These are phyloP conservation scores for Heliosperma pusillum DNA, from an alignment of 148 eudicot genomes.

Conservation along the genomic window DNA sequence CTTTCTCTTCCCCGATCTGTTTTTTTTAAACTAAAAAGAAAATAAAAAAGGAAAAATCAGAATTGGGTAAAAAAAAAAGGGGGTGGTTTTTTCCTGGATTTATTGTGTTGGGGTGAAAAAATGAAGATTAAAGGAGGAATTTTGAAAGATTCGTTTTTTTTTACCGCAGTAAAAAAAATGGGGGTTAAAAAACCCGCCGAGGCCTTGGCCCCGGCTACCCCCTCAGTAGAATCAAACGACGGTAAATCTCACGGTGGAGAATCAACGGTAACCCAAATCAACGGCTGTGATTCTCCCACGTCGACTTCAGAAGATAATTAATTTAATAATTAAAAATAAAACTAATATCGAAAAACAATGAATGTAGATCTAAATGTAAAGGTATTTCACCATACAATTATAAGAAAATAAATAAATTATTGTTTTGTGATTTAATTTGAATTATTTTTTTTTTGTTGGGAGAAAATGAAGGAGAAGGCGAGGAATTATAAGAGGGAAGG, in stretches of 20 bases:
- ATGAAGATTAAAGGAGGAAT: conserved; percentile 22
- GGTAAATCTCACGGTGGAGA: conserved; percentile 8
- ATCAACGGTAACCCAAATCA: background rate
- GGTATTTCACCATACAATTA: conserved; percentile 49
- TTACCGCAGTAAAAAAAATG: conserved; percentile 20
- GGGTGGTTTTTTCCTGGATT: conserved; percentile 3
- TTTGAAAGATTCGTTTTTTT: background rate
- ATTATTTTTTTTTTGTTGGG: background rate
- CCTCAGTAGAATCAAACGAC: conserved; percentile 82
- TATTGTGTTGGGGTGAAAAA: conserved; percentile 15
- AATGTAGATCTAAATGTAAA: conserved; percentile 28
- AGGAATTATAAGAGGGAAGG: conserved; percentile 55
- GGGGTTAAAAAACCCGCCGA: conserved; percentile 99
- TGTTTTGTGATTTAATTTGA: background rate
- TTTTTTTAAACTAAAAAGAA: conserved; percentile 21
- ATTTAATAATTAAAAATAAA: background rate
- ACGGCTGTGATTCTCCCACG: conserved; percentile 50
- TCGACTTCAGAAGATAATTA: conserved; percentile 61
- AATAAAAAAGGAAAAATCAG: conserved; percentile 21
- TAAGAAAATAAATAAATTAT: background rate
- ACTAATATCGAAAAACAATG: no score
- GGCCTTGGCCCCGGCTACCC: conserved; percentile 99
- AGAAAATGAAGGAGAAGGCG: conserved; percentile 32
- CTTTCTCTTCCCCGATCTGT: conserved; percentile 56
- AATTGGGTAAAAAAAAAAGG: background rate